These are phyloP conservation scores for Alternaria sp. DNA, from an alignment of 2,329 filamentous ascomycete species.

Conservation along the genomic window DNA sequence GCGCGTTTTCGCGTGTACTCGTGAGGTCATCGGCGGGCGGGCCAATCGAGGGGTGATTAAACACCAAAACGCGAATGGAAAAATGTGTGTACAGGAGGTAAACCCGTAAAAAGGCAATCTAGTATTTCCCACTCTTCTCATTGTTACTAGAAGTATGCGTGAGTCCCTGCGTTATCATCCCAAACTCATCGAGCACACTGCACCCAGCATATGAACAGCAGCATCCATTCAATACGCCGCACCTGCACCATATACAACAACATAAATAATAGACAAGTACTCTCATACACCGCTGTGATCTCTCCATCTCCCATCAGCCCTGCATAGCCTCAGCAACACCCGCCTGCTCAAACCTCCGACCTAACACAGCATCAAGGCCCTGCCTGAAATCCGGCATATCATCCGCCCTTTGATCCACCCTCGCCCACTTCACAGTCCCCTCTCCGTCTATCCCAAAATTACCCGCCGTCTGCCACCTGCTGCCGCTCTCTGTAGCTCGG, in stretches of 20 bases:
- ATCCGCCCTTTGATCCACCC: conserved; percentile 59
- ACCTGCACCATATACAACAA: no score
- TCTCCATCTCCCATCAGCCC: no score
- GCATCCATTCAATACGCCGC: no score
- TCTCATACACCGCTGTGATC: no score
- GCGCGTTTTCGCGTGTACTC: conserved; percentile 24
- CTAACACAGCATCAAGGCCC: conserved; percentile 46
- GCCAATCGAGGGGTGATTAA: conserved; percentile 8
- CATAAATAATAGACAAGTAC: no score
- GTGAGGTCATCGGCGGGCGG: conserved; percentile 23
- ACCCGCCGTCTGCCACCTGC: conserved; percentile 73
- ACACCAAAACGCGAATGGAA: background rate
- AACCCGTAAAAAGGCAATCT: no score
- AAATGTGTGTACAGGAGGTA: no score
- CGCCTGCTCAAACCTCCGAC: background rate
- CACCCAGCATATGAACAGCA: no score
- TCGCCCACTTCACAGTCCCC: conserved; percentile 63
- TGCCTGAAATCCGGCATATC: conserved; percentile 64
- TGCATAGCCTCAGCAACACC: background rate
- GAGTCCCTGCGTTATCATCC: no score
- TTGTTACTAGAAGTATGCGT: no score
- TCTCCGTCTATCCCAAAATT: conserved; percentile 67
- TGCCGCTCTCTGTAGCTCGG: conserved; percentile 70
- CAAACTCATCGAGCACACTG: no score
- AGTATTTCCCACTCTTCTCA: no score